phyloP scores from a whole-genome alignment of 345 rosid species.

The Geranium rotundifolium region DNA sequence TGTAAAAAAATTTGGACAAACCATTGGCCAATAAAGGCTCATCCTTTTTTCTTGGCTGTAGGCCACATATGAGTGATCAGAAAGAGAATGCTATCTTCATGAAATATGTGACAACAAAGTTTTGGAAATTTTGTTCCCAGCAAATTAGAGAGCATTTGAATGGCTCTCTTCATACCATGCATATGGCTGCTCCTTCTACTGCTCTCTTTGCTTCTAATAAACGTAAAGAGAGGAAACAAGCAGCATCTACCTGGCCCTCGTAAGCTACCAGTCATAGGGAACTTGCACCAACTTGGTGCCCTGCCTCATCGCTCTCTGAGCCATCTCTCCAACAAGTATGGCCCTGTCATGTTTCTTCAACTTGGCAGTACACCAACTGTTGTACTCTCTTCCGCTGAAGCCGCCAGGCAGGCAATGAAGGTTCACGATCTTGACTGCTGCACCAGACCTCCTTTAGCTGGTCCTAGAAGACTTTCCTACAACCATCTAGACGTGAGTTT shows the following conservation, averaged over 20 bases:
- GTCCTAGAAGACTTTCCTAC: conserved; percentile 1
- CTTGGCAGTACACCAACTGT: conserved; percentile 30
- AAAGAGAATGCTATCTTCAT: too few species aligned
- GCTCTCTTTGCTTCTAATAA: background rate
- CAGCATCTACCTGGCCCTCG: background rate
- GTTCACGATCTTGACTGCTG: conserved; percentile 23
- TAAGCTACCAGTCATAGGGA: background rate
- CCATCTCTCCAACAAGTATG: conserved; percentile 27
- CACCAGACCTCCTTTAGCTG: conserved; percentile 19
- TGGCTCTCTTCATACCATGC: background rate
- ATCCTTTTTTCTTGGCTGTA: too few species aligned
- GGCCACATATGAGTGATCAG: too few species aligned
- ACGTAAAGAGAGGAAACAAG: background rate
- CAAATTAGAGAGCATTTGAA: too few species aligned
- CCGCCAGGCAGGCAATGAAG: conserved; percentile 27
- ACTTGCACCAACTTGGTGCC: conserved; percentile 35
- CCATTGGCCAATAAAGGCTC: too few species aligned
- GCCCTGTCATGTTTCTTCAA: conserved; percentile 34
- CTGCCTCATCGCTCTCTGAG: conserved; percentile 27
- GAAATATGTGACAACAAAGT: too few species aligned
- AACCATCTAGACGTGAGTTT: conserved; percentile 15
- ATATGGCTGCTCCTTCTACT: background rate
- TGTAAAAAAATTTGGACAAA: too few species aligned
- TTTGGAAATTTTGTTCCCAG: too few species aligned
- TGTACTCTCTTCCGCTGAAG: conserved; percentile 31